phyloP scores from a whole-genome alignment of 306 rosid genomes.

The Acacia confusa region DNA sequence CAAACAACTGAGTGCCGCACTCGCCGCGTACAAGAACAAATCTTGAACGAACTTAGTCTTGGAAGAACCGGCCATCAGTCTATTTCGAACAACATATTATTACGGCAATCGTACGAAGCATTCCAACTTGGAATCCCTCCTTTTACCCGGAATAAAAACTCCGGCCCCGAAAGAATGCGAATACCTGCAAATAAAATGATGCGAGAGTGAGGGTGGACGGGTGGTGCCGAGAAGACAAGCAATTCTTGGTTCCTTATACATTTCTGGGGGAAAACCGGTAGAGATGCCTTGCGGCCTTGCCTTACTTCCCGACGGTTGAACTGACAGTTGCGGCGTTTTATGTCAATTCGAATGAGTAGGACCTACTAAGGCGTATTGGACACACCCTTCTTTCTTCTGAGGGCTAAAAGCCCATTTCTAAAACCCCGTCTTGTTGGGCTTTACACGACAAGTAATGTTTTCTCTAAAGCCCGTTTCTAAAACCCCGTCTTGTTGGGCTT shows the following conservation, averaged over 20 bases:
- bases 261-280: background rate
- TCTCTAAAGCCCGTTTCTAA: too few species aligned
- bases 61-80: constrained; percentile 43
- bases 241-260: background rate
- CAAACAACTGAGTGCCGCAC: constrained; percentile 65
- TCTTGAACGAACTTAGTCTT: constrained; percentile 63
- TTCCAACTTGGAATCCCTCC: background rate
- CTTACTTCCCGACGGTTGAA: background rate
- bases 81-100: background rate
- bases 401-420: background rate
- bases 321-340: background rate
- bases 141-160: background rate
- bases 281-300: too few species aligned
- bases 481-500: background rate
- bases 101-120: background rate
- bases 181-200: background rate
- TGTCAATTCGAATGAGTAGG: background rate
- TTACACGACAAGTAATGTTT: background rate
- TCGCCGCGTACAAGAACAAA: constrained; percentile 61
- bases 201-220: background rate
- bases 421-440: background rate
- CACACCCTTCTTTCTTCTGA: background rate
- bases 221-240: background rate
- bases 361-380: background rate
- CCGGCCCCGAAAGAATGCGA: background rate